phyloP scores from a whole-genome alignment of 108 stramenopile genomes.

The Discostella pseudostelligera region DNA sequence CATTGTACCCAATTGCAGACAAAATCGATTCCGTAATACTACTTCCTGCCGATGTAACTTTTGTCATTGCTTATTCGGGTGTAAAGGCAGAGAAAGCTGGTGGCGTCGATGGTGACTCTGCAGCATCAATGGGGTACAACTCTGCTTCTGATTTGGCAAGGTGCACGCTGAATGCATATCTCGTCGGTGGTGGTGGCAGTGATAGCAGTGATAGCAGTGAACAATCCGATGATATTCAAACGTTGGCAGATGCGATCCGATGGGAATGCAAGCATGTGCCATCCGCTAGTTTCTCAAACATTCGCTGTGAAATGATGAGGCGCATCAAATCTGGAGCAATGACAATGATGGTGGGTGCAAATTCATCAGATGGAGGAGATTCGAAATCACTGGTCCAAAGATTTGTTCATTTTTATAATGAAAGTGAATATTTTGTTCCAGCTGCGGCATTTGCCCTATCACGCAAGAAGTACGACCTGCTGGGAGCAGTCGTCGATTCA shows the following conservation, averaged over 20 bases:
- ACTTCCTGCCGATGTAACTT: conserved; percentile 16
- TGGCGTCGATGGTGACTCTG: conserved; percentile 8
- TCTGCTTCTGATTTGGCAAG: conserved; percentile 14
- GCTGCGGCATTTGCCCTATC: conserved; percentile 12
- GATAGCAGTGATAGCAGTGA: not conserved
- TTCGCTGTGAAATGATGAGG: not conserved
- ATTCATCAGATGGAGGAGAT: not conserved
- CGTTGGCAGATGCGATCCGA: conserved; percentile 16
- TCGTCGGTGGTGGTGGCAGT: not conserved
- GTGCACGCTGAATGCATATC: conserved; percentile 9
- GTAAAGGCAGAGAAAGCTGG: conserved; percentile 38
- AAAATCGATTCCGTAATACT: conserved; percentile 7
- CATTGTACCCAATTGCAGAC: not conserved
- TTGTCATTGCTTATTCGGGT: conserved; percentile 33
- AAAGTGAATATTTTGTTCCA: conserved; percentile 25
- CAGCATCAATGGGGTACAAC: conserved; percentile 18
- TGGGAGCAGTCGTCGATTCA: conserved; percentile 18
- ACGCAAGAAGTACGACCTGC: conserved; percentile 6
- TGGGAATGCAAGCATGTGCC: not conserved
- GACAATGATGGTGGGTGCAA: not conserved
- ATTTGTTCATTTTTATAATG: conserved; percentile 31
- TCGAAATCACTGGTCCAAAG: conserved; percentile 1
- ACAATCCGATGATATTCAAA: not conserved
- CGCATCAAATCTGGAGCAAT: conserved; percentile 2
- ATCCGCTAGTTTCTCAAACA: not conserved